phyloP scores from a whole-genome alignment of 257 asterid genomes.

The Euphrasia confusa region DNA sequence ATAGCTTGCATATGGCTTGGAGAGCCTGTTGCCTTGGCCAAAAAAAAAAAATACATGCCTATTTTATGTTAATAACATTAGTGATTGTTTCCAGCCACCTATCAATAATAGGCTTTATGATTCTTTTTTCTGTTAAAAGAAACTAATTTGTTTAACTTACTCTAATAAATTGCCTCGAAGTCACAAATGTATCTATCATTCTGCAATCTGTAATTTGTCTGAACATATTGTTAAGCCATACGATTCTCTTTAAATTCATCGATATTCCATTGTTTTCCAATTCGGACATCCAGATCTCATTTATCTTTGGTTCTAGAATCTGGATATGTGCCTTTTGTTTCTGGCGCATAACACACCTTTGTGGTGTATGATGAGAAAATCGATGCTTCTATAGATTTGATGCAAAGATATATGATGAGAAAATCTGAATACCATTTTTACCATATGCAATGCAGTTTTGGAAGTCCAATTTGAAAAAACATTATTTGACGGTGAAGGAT shows the following conservation, averaged over 20 bases:
- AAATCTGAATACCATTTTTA: slow-evolving; percentile 5
- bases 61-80: slow-evolving; percentile 3
- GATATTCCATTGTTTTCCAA: slow-evolving; percentile 1
- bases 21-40: slow-evolving; percentile 9
- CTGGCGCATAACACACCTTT: slow-evolving; percentile 16
- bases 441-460: slow-evolving; percentile 6
- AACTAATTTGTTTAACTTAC: not conserved
- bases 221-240: slow-evolving; percentile 9
- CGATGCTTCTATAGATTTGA: slow-evolving; percentile 7
- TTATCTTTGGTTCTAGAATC: slow-evolving; percentile 10
- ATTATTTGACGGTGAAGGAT: slow-evolving; percentile 12
- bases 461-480: slow-evolving; percentile 12
- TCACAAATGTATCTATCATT: slow-evolving; percentile 11
- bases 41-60: slow-evolving; percentile 1
- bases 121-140: not conserved
- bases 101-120: not conserved
- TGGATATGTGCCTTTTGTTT: slow-evolving; percentile 14
- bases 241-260: slow-evolving; percentile 2
- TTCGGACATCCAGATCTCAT: slow-evolving; percentile 14
- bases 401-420: not conserved
- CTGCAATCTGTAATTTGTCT: not conserved
- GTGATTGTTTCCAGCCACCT: slow-evolving; percentile 13
- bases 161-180: not conserved
- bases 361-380: slow-evolving; percentile 3
- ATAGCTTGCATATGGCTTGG: slow-evolving; percentile 19